Base-by-base conservation (phyloP, 306 rosid species). In the Prunus mume region DNA sequence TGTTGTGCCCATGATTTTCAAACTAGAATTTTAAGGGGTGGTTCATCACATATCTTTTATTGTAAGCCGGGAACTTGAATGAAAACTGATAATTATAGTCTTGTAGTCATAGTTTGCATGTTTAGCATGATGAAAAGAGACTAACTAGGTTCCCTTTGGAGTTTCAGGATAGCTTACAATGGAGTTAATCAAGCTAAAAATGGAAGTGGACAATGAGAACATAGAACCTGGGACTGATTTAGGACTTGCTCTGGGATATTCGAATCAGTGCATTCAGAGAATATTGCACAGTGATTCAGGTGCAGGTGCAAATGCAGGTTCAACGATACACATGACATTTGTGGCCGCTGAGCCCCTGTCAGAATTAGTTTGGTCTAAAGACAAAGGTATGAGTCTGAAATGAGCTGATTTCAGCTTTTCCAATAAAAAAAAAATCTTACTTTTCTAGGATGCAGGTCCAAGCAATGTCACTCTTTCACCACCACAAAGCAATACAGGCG, bases 291-390 rank as follows among this genome's bases (percentile, higher is more conserved):
- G 78, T 79, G 88, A 83, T 46, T 73, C 81, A 51, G 88, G 97
- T 92, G 98, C 91, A 95, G 96, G 96, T 92, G 98, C 96, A 95
- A 90, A 95, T 95, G 98, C 96, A 86, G 89, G 79, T 86, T 88
- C 83, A 49, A 81, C 76, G 88, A 65, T 73, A 76, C 83, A 80
- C 86, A 79, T 69, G 81, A 56, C 80, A 77, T 80, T 84, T 83
- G 81, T 86, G 78, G 74, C 89, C 74, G 41, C 76, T 46, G 87
- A 85, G 6, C 90, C 96, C 52, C 72, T 95, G 32, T 90, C 97
- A 70, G 98, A 95, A 81, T 87, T 95, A 74, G 97, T 95, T 79
- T 95, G 98, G 98, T 88, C 92, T 85, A 88, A 91, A 74, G 88
- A 85, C 71, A 77, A 84, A 82, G 97, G 98, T 80, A 80, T 77